These are phyloP conservation scores for Phytophthora podocarpi DNA, from an alignment of 352 stramenopile genomes.

Conservation along the genomic window DNA sequence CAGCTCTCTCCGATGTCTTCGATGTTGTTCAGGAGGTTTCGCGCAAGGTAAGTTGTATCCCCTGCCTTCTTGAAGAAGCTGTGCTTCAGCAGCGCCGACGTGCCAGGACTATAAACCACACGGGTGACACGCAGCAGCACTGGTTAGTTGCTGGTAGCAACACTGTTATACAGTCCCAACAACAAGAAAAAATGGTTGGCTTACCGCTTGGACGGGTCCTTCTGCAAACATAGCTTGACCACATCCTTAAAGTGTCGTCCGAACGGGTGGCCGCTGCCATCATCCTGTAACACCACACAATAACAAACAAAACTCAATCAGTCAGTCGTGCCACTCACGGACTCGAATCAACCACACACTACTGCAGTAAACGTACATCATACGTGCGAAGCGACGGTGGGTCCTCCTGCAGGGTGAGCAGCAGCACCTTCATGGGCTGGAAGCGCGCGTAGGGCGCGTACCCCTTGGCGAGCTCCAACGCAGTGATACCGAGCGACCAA, in stretches of 20 bases:
- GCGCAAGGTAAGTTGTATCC: constrained; percentile 67
- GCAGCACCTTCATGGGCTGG: constrained; percentile 98
- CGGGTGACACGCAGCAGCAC: not conserved
- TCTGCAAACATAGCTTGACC: constrained; percentile 89
- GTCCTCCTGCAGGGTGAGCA: constrained; percentile 97
- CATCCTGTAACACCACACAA: constrained; percentile 53
- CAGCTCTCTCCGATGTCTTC: constrained; percentile 90
- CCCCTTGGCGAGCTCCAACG: constrained; percentile 98
- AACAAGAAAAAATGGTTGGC: not conserved
- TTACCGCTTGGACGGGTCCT: constrained; percentile 86
- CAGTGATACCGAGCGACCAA: constrained; percentile 99
- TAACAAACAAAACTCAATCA: no score
- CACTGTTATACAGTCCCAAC: not conserved
- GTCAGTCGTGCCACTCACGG: no score
- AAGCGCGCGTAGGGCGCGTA: constrained; percentile 98
- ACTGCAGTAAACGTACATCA: constrained; percentile 55
- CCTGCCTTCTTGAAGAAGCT: constrained; percentile 91
- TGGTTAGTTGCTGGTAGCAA: not conserved
- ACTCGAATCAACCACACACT: not conserved
- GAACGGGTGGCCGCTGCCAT: constrained; percentile 85
- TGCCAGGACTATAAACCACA: constrained; percentile 61
- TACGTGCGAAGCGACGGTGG: constrained; percentile 92
- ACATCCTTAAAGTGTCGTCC: constrained; percentile 89
- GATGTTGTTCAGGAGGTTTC: constrained; percentile 73
- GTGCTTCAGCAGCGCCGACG: constrained; percentile 85